Evolutionary conservation across 176 grass and related monocot genomes (phyloP).

Genomic region (Metroxylon sagu): DNA sequence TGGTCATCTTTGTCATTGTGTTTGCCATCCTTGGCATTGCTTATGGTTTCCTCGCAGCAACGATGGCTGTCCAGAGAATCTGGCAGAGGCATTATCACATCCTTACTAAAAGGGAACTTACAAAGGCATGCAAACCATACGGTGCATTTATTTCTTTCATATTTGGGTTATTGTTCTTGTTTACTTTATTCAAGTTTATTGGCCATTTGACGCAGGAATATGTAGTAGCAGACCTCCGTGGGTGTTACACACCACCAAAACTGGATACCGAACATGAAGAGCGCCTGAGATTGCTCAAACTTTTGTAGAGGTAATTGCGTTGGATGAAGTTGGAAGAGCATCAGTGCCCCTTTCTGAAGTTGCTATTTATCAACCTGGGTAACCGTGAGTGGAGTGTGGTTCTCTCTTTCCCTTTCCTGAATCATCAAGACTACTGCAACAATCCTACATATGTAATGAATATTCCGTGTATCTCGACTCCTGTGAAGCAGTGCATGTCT

Average conservation of each 20-base stretch:
- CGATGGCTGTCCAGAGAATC: conserved; percentile 88
- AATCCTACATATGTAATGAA: too few species aligned
- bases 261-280: conserved; percentile 79
- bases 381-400: too few species aligned
- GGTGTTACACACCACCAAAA: conserved; percentile 67
- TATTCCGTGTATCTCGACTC: too few species aligned
- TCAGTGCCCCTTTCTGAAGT: too few species aligned
- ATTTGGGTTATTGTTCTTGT: background rate
- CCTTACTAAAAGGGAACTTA: conserved; percentile 89
- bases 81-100: conserved; percentile 99
- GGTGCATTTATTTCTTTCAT: background rate
- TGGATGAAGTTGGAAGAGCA: too few species aligned
- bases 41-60: conserved; percentile 80
- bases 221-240: conserved; percentile 76
- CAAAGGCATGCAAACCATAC: conserved; percentile 44
- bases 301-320: conserved; percentile 32
- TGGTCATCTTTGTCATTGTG: conserved; percentile 71
- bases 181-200: background rate
- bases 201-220: conserved; percentile 48
- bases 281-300: conserved; percentile 77
- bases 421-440: too few species aligned
- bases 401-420: too few species aligned
- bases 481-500: too few species aligned
- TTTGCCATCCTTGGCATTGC: conserved; percentile 91
- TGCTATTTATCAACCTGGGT: too few species aligned